Evolutionary conservation across 2,329 filamentous ascomycete genomes (phyloP).

Genomic region (Sporothrix brasiliensis): DNA sequence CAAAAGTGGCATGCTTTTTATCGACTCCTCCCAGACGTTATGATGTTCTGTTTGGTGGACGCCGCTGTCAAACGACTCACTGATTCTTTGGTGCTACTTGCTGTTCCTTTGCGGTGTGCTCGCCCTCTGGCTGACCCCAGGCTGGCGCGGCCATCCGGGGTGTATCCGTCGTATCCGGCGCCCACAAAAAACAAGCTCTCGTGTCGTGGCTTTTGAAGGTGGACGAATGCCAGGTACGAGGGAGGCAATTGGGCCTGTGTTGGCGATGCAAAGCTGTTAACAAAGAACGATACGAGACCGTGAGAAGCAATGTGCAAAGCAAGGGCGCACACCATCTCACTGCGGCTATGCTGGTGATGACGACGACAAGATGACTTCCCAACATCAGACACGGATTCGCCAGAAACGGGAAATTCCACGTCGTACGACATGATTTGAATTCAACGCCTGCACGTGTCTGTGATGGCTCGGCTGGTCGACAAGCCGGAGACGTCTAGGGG

Average conservation of each 20-base stretch:
- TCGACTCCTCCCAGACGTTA: background rate
- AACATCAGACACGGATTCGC: background rate
- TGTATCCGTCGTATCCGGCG: constrained; percentile 1
- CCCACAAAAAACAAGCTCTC: constrained; percentile 8
- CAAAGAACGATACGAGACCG: too few species aligned
- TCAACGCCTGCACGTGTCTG: background rate
- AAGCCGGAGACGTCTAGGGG: background rate
- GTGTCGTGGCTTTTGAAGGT: background rate
- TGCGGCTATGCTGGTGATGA: constrained; percentile 14
- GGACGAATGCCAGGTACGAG: too few species aligned
- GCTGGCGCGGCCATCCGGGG: constrained; percentile 2
- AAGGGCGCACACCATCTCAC: background rate
- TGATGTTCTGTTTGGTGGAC: background rate
- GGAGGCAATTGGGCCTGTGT: too few species aligned
- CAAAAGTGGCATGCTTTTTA: constrained; percentile 20
- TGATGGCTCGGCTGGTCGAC: background rate
- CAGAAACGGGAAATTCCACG: background rate
- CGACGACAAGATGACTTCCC: background rate
- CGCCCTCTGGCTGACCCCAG: constrained; percentile 1
- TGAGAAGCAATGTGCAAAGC: too few species aligned
- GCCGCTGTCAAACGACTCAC: too few species aligned
- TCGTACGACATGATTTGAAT: background rate
- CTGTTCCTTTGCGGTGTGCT: background rate
- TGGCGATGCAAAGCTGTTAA: too few species aligned
- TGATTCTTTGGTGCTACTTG: too few species aligned